phyloP scores from a whole-genome alignment of 225 moss, liverwort and hornwort genomes.

The Sphagnum tenellum region DNA sequence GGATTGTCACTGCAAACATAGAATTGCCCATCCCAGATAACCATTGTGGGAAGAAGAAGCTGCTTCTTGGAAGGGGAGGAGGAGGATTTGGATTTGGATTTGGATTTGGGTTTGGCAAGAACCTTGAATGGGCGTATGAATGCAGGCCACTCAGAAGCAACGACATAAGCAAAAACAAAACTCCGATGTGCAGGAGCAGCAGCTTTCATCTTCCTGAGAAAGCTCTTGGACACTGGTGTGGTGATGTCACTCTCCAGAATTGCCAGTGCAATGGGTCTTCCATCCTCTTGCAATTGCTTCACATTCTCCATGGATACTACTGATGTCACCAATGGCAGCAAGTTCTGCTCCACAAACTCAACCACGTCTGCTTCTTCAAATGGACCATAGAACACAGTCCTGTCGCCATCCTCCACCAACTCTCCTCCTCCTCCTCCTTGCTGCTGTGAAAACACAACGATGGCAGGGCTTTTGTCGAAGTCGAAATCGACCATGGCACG shows the following conservation, averaged over 20 bases:
- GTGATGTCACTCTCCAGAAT: slow-evolving; percentile 33
- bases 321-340: slow-evolving; percentile 61
- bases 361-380: slow-evolving; percentile 44
- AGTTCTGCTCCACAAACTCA: slow-evolving; percentile 59
- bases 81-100: too few relatives aligned
- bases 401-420: neutral
- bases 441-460: slow-evolving; percentile 51
- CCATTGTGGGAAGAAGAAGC: slow-evolving; percentile 42
- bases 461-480: slow-evolving; percentile 70
- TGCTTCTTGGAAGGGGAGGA: too few relatives aligned
- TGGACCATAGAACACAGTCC: slow-evolving; percentile 52
- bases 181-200: slow-evolving; percentile 57
- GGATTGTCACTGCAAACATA: slow-evolving; percentile 56
- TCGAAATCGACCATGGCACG: slow-evolving; percentile 54
- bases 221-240: slow-evolving; percentile 21
- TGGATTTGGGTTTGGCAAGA: slow-evolving; percentile 27
- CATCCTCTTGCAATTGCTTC: slow-evolving; percentile 54
- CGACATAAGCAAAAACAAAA: slow-evolving; percentile 64
- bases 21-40: slow-evolving; percentile 62
- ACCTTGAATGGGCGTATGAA: slow-evolving; percentile 78
- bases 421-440: slow-evolving; percentile 28
- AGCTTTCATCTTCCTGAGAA: slow-evolving; percentile 62
- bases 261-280: slow-evolving; percentile 62
- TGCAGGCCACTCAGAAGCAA: slow-evolving; percentile 51
- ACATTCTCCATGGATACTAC: slow-evolving; percentile 45